Base-by-base conservation (phyloP, 75 land plant species). In the Pinus albicaulis region DNA sequence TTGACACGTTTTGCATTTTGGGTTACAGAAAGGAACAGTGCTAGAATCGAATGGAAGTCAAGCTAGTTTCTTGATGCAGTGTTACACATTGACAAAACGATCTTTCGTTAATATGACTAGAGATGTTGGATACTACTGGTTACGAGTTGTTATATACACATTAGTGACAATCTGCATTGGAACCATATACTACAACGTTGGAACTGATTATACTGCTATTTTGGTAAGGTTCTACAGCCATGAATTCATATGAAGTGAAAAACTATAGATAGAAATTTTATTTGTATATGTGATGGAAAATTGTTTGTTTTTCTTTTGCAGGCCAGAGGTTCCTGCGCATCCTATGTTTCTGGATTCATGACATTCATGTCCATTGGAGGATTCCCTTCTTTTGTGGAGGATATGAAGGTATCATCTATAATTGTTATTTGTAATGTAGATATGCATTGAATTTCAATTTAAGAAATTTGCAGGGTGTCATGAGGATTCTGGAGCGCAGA, bases 361-460 rank as follows among this genome's bases (percentile, higher is more conserved):
- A 87, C 93, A 16, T 86, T 91, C 79, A 91, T 93, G 95, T 89
- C 93, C n/a, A 91, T 92, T 55, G 95, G 95, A n/a, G 95, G 93
- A n/a, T 92, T 92, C 70, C 95, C 95, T 19, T 92, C 93, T 8
- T 92, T 92, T 52, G 72, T 88, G 6, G 95, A 92, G 71, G 95
- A 92, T 57, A 86, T 92, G 91, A 92, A 92, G 87, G 91, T 91
- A 34, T 62, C 10, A 44, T 44, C 2, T 7, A 44, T 7, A 44
- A 44, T 7, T 44, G 52, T 44, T 7, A 44, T 44, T 8, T 44
- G 7, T 20, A 58, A 58, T 17, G 20, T 20, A 20, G 59, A n/a
- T 3, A 58, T 20, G 59, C 22, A 22, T 58, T 58, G 59, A 58
- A 6, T 4, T 58, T 58, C n/a, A 57, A 1, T 57, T 13, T 57